Conservation (phyloP, 331 rosid species). For the Stylosanthes scabra region DNA sequence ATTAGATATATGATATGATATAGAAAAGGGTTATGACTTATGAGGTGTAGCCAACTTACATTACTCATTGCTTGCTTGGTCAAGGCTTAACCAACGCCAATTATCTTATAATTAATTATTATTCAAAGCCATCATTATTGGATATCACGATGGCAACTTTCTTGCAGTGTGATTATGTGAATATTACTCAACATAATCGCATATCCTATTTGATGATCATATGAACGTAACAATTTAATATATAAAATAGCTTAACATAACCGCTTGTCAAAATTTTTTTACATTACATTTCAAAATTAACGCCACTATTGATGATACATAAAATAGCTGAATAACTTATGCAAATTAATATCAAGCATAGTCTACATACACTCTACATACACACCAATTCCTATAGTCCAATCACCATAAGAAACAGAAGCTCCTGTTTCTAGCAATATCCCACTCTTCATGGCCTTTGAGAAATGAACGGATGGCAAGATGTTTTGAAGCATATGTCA, state of each 20-base stretch:
- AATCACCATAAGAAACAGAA: slow-evolving; percentile 59
- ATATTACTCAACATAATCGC: background rate
- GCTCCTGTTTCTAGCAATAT: slow-evolving; percentile 55
- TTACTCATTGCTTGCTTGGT: background rate
- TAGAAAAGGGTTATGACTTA: background rate
- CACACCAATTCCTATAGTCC: slow-evolving; percentile 24
- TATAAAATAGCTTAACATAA: no score
- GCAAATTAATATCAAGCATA: slow-evolving; percentile 12
- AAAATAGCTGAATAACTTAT: no score
- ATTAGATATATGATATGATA: background rate
- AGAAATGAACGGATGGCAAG: slow-evolving; percentile 84
- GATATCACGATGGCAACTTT: background rate
- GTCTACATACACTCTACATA: slow-evolving; percentile 5
- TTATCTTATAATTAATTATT: no score
- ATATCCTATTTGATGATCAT: background rate
- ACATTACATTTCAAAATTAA: slow-evolving; percentile 42
- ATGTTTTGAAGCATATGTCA: slow-evolving; percentile 93
- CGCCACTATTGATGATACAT: no score
- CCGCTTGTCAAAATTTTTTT: slow-evolving; percentile 43
- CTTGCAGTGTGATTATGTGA: background rate
- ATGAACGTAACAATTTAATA: no score
- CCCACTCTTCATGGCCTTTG: slow-evolving; percentile 82
- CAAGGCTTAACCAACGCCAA: background rate
- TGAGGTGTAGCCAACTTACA: background rate
- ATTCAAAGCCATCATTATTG: background rate